These are phyloP conservation scores for Castanospermum australe DNA, from an alignment of 306 rosid genomes.

Conservation along the genomic window DNA sequence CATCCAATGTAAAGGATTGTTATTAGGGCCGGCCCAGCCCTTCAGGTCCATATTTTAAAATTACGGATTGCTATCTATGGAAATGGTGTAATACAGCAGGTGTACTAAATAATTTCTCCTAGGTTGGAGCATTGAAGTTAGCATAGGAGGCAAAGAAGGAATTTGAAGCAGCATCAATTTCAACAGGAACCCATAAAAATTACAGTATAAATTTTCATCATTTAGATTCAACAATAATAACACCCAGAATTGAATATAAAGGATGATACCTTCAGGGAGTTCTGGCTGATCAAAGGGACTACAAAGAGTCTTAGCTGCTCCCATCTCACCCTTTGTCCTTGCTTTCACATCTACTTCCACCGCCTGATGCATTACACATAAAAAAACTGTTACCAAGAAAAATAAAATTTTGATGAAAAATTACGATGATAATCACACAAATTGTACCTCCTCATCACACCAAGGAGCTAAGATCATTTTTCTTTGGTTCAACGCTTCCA, in stretches of 20 bases:
- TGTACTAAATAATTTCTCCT: no score
- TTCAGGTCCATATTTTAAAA: no score
- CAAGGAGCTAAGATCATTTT: constrained; percentile 73
- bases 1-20: no score
- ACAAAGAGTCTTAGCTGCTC: constrained; percentile 86
- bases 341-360: constrained; percentile 91
- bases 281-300: constrained; percentile 94
- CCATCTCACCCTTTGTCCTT: constrained; percentile 90
- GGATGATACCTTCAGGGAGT: constrained; percentile 77
- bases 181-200: no score
- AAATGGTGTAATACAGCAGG: no score
- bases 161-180: no score
- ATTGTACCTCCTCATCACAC: constrained; percentile 68
- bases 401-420: background rate
- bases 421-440: background rate
- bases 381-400: background rate
- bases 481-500: constrained; percentile 49
- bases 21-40: no score
- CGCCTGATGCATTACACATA: constrained; percentile 43
- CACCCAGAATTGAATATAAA: background rate
- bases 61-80: no score
- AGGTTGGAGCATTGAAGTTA: no score
- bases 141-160: no score
- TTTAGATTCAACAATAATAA: background rate
- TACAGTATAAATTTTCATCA: no score